phyloP scores from a whole-genome alignment of 164 flowering plant species.

The Vitis labrusca region DNA sequence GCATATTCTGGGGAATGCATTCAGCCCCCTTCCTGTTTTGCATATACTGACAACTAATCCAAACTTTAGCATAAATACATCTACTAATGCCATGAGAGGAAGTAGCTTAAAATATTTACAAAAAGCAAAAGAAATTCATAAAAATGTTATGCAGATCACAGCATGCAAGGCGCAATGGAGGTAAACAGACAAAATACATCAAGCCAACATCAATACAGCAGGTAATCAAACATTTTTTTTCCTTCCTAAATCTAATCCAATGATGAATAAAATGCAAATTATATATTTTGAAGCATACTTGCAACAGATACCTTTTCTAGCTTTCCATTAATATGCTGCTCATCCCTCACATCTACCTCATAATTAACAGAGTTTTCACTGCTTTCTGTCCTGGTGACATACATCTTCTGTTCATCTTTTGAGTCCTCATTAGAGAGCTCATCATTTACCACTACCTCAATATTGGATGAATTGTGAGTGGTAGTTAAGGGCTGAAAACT shows the following conservation, averaged over 20 bases:
- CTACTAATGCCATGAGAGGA: too few species aligned
- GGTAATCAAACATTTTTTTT: too few species aligned
- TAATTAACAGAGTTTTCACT: constrained; percentile 15
- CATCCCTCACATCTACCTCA: constrained; percentile 11
- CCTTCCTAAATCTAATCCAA: background rate
- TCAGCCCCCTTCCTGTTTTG: too few species aligned
- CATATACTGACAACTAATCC: too few species aligned
- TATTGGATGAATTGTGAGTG: constrained; percentile 16
- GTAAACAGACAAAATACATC: too few species aligned
- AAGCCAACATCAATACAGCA: too few species aligned
- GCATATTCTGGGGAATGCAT: too few species aligned
- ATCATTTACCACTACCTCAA: constrained; percentile 35
- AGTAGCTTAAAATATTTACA: too few species aligned
- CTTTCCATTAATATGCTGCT: constrained; percentile 6
- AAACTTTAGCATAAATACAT: too few species aligned
- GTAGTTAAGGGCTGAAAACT: constrained; percentile 5
- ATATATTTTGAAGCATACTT: background rate
- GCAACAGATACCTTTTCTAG: constrained; percentile 16
- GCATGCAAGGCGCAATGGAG: too few species aligned
- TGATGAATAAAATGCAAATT: background rate
- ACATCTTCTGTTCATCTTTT: constrained; percentile 19
- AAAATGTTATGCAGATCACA: too few species aligned
- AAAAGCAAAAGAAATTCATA: too few species aligned
- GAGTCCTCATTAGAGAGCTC: constrained; percentile 16
- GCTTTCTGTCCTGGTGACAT: constrained; percentile 13